These are phyloP conservation scores for Echeveria elegans DNA, from an alignment of 164 flowering plant genomes.

Conservation along the genomic window DNA sequence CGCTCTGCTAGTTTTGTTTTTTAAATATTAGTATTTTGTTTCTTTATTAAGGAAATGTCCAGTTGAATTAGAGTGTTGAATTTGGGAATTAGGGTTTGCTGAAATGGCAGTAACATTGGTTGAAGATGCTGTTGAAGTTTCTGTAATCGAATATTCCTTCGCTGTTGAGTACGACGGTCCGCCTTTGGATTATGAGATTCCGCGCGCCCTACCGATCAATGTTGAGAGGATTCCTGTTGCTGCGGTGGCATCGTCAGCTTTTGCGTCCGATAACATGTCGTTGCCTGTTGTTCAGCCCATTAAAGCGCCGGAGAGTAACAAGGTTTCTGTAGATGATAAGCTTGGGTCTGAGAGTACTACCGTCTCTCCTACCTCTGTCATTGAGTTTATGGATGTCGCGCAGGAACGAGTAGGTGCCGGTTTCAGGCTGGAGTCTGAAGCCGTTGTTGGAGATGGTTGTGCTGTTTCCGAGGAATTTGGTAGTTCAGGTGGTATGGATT, in stretches of 20 bases:
- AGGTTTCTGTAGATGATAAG: not conserved
- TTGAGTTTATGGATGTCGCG: not conserved
- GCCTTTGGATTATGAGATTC: constrained; percentile 2
- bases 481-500: constrained; percentile 29
- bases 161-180: not conserved
- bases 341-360: constrained; percentile 19
- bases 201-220: not conserved
- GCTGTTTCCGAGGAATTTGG: constrained; percentile 45
- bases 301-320: not conserved
- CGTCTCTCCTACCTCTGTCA: constrained; percentile 27
- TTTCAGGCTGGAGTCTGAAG: not conserved
- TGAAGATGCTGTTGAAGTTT: not conserved
- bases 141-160: not conserved
- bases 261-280: not conserved
- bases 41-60: not conserved
- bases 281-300: constrained; percentile 5
- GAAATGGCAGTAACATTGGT: not conserved
- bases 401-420: constrained; percentile 18
- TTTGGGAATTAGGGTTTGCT: not conserved
- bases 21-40: not conserved
- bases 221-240: constrained; percentile 1
- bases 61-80: not conserved
- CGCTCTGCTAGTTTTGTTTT: too few species aligned
- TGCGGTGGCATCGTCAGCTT: not conserved
- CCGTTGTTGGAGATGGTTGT: constrained; percentile 15